Evolutionary conservation across 1,284 basidiomycete genomes (phyloP).

Genomic region (Golubevia pallescens): DNA sequence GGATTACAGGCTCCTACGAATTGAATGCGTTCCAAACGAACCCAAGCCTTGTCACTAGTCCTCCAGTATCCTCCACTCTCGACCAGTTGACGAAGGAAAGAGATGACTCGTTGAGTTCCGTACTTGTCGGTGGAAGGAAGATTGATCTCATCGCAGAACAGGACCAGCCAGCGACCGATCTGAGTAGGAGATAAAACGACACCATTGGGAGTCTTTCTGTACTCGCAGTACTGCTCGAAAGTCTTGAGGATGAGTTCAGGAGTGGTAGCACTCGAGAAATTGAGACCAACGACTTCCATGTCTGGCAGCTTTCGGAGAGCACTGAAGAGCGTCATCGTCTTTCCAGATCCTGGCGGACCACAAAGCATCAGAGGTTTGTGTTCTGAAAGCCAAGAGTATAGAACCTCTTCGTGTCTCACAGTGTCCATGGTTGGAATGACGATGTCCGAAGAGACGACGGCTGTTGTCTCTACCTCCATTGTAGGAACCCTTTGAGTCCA

Average conservation of each 20-base stretch:
- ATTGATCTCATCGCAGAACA: conserved; percentile 99
- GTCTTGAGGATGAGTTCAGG: conserved; percentile 98
- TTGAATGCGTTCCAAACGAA: conserved; percentile 95
- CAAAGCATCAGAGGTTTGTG: conserved; percentile 98
- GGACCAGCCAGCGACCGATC: conserved; percentile 95
- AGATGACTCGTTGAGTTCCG: conserved; percentile 97
- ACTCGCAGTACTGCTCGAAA: conserved; percentile 99
- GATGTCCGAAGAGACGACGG: conserved; percentile 91
- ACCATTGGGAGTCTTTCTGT: conserved; percentile 95
- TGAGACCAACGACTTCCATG: conserved; percentile 98
- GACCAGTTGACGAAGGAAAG: conserved; percentile 95
- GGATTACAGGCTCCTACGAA: conserved; percentile 99
- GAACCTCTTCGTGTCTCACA: conserved; percentile 94
- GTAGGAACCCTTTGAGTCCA: conserved; percentile 86
- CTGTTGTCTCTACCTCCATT: conserved; percentile 95
- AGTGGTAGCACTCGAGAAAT: conserved; percentile 98
- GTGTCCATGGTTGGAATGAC: conserved; percentile 99
- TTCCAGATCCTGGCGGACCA: conserved; percentile 97
- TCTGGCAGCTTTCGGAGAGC: conserved; percentile 96
- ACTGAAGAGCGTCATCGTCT: conserved; percentile 99
- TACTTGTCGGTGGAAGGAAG: conserved; percentile 96
- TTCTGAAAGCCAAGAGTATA: conserved; percentile 98
- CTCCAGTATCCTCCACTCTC: conserved; percentile 96
- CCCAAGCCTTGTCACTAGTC: conserved; percentile 93
- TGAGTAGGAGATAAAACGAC: conserved; percentile 90